phyloP scores from a whole-genome alignment of 2,329 filamentous ascomycete genomes.

The Fusarium irregulare region DNA sequence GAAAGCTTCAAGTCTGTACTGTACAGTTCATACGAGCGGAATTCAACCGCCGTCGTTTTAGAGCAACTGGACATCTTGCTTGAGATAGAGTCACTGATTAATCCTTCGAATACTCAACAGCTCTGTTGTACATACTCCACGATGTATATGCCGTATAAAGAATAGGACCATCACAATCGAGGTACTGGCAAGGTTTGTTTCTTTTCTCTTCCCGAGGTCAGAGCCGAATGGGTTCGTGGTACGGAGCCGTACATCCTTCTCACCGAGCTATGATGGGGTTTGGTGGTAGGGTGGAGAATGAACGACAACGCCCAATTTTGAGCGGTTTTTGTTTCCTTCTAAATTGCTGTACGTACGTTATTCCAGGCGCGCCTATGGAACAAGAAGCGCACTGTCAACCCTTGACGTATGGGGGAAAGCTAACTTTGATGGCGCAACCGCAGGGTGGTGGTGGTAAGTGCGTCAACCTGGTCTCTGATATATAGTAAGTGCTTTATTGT shows the following conservation, averaged over 20 bases:
- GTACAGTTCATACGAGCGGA: slow-evolving; percentile 13
- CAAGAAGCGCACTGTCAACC: slow-evolving; percentile 12
- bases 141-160: background rate
- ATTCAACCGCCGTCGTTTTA: slow-evolving; percentile 14
- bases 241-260: slow-evolving; percentile 31
- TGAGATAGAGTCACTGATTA: background rate
- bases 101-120: background rate
- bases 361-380: slow-evolving; percentile 42
- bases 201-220: slow-evolving; percentile 31
- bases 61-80: background rate
- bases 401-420: slow-evolving; percentile 22
- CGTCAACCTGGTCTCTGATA: slow-evolving; percentile 13
- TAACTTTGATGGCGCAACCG: slow-evolving; percentile 24
- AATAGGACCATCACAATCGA: background rate
- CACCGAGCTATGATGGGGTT: slow-evolving; percentile 32
- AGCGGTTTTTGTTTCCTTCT: slow-evolving; percentile 27
- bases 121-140: slow-evolving; percentile 40
- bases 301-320: slow-evolving; percentile 9
- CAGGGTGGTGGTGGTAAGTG: slow-evolving; percentile 21
- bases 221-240: slow-evolving; percentile 28
- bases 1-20: slow-evolving; percentile 6
- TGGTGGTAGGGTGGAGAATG: slow-evolving; percentile 7
- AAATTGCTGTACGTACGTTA: slow-evolving; percentile 10
- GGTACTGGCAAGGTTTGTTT: slow-evolving; percentile 21
- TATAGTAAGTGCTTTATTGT: slow-evolving; percentile 30